phyloP scores from a whole-genome alignment of 306 rosid genomes.

The Quillaja saponaria region DNA sequence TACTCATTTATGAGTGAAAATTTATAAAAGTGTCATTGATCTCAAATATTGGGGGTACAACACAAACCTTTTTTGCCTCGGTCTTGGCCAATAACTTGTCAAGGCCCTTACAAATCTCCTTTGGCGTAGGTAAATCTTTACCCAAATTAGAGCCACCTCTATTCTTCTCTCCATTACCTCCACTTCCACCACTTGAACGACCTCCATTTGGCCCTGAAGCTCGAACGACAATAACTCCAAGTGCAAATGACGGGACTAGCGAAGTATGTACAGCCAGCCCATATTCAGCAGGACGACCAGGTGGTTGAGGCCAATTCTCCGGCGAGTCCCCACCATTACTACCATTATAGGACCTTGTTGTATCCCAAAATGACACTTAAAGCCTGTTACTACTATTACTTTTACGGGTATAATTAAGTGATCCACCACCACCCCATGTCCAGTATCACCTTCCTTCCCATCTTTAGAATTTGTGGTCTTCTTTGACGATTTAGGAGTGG shows the following conservation, averaged over 20 bases:
- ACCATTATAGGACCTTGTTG: constrained; percentile 45
- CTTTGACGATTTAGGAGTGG: constrained; percentile 33
- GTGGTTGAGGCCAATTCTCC: constrained; percentile 67
- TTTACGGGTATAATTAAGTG: constrained; percentile 26
- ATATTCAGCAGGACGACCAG: constrained; percentile 43
- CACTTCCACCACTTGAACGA: constrained; percentile 41
- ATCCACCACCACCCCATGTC: constrained; percentile 29
- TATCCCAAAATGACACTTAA: constrained; percentile 61
- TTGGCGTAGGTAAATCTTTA: constrained; percentile 85
- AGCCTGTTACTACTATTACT: constrained; percentile 39
- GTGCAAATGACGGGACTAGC: constrained; percentile 87
- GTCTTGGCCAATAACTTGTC: constrained; percentile 88
- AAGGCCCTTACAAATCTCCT: constrained; percentile 87
- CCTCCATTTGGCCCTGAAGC: constrained; percentile 52
- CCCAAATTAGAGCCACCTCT: constrained; percentile 98
- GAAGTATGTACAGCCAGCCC: constrained; percentile 88
- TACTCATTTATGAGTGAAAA: constrained; percentile 5
- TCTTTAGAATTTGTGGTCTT: constrained; percentile 36
- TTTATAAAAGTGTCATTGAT: too few species aligned
- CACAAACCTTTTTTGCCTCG: constrained; percentile 82
- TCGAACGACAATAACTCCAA: constrained; percentile 70
- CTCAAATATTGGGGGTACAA: background rate
- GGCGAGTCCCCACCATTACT: constrained; percentile 65
- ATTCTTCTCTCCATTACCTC: constrained; percentile 47
- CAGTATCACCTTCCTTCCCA: constrained; percentile 21